Percentiles rank a stretch among this genome's conserved stretches.
These are phyloP conservation scores for Suillus fuscotomentosus DNA, from an alignment of 768 basidiomycete genomes.

Conservation along the genomic window DNA sequence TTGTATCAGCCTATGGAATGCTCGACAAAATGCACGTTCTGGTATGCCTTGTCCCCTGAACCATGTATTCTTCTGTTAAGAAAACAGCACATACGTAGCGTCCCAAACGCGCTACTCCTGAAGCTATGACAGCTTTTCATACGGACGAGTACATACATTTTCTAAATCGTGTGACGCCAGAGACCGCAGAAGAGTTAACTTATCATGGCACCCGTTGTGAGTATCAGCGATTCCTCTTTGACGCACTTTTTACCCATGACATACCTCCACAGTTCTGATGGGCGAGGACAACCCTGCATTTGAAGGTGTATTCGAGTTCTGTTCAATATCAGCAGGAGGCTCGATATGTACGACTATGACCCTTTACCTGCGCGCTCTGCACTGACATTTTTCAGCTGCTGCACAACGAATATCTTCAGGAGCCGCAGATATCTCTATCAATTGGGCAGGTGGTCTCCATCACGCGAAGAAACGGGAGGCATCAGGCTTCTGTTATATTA, in stretches of 20 bases:
- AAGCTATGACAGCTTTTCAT: constrained; percentile 91
- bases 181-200: constrained; percentile 84
- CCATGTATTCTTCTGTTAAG: not conserved
- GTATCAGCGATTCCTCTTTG: constrained; percentile 20
- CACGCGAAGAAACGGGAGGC: constrained; percentile 99
- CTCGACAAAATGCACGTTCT: constrained; percentile 92
- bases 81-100: constrained; percentile 39
- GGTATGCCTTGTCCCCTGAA: constrained; percentile 43
- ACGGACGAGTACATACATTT: constrained; percentile 99
- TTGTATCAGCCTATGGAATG: constrained; percentile 90
- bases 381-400: constrained; percentile 50
- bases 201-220: constrained; percentile 83
- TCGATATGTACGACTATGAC: constrained; percentile 68
- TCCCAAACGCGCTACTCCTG: constrained; percentile 67
- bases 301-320: constrained; percentile 96
- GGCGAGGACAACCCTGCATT: constrained; percentile 97
- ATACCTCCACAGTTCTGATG: constrained; percentile 42
- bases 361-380: not conserved
- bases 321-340: constrained; percentile 94
- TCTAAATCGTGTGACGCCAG: constrained; percentile 83
- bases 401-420: constrained; percentile 80
- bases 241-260: constrained; percentile 7
- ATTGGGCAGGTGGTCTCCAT: constrained; percentile 98
- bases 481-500: constrained; percentile 98
- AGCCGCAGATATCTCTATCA: constrained; percentile 79